Base-by-base conservation (phyloP, 2,329 filamentous ascomycete genomes). In the Alternaria novae-zelandiae region DNA sequence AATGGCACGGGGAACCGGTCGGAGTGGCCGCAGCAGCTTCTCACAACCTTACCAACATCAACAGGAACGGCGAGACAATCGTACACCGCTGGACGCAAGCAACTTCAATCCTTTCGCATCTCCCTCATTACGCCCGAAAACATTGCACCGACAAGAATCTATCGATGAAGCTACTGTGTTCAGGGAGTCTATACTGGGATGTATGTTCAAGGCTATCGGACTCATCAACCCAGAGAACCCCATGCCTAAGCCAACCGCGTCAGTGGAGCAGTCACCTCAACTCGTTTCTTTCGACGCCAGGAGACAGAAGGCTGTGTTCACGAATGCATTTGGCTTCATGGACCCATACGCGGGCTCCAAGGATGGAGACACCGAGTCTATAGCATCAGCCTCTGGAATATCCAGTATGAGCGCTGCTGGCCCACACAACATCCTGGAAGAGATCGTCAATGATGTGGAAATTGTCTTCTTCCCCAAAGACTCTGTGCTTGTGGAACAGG, bases 401-500 rank as follows among this genome's bases (percentile, higher is more conserved):
- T 83, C 82, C 5, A 79, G 78, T 28, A 76, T 81, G 50, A 88
- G 88, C 4, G 85, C 88, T 45, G 86, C 86, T 4, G 86, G 88
- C 0, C 83, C 86, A 6, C 88, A 89, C 0, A 92, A 89, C 68
- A 86, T 89, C 0, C 85, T 93, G 5, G 89, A 93, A 62, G 95
- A 98, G 65, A 87, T 98, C 81, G 91, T 91, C 67, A 91, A 97
- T 66, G 96, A 99, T 57, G 88, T 98, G 3, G 96, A 99, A 76
- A 97, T 99, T 68, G 96, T 99, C 6, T 98, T 92, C 82, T 99
- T 99, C 69, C 95, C 94, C 0, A 93, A 98, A 78, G 94, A 92
- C 3, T 95, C 96, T 2, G 91, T 99, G 1, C 86, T 99, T 15
- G 94, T 99, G 0, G 96, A 99, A 75, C 94, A 98, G 81, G 95